phyloP scores from a whole-genome alignment of 1,284 basidiomycete genomes.

The Fistulina hepatica region DNA sequence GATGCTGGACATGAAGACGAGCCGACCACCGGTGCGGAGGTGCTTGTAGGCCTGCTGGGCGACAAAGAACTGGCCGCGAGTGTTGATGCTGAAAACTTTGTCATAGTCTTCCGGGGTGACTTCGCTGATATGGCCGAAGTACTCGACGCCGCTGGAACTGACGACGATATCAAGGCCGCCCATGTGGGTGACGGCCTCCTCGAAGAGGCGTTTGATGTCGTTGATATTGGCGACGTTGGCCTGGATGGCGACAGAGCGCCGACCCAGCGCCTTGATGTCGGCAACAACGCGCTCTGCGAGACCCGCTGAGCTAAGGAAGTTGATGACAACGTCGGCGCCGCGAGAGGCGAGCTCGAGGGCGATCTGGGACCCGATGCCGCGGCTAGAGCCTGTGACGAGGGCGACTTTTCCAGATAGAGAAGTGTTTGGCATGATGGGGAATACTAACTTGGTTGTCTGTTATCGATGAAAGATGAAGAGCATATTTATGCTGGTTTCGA shows the following conservation, averaged over 20 bases:
- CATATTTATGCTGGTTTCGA: too few species aligned
- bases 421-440: too few species aligned
- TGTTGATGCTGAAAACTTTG: not conserved
- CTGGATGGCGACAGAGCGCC: not conserved
- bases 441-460: too few species aligned
- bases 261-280: not conserved
- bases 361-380: not conserved
- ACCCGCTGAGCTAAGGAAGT: not conserved
- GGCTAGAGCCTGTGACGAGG: not conserved
- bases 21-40: not conserved
- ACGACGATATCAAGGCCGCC: not conserved
- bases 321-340: slow-evolving; percentile 1
- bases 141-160: not conserved
- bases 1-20: not conserved
- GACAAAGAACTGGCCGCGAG: not conserved
- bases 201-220: slow-evolving; percentile 1
- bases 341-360: not conserved
- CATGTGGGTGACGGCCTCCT: not conserved
- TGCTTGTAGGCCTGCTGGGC: slow-evolving; percentile 1
- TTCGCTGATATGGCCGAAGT: not conserved
- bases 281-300: not conserved
- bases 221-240: not conserved
- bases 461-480: too few species aligned
- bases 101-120: not conserved
- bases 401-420: too few species aligned